Evolutionary conservation across 164 flowering plant genomes (phyloP).

Genomic region (Chloranthus sessilifolius): DNA sequence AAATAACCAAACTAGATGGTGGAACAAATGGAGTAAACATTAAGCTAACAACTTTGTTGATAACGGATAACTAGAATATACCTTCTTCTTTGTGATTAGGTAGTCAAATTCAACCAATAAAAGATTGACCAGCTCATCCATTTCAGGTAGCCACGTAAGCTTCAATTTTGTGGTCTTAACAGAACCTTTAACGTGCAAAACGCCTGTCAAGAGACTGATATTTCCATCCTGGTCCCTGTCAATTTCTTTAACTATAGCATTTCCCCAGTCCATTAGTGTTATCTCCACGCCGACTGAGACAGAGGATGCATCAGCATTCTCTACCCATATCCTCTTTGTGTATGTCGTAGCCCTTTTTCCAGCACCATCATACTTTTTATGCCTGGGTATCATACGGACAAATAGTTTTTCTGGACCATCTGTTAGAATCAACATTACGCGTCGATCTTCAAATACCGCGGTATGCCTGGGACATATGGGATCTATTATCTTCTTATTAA

Average conservation of each 20-base stretch:
- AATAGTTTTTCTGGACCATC: constrained; percentile 83
- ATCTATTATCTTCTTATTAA: constrained; percentile 89
- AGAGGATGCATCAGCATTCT: constrained; percentile 59
- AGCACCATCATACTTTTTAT: constrained; percentile 81
- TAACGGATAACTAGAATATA: too few relatives aligned
- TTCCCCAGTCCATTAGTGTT: constrained; percentile 96
- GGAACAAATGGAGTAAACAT: too few relatives aligned
- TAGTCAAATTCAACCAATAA: constrained; percentile 69
- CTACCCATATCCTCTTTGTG: constrained; percentile 76
- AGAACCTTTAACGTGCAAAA: constrained; percentile 84
- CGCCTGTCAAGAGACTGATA: constrained; percentile 49
- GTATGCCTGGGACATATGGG: constrained; percentile 96
- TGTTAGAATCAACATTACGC: constrained; percentile 54
- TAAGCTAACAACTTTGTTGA: too few relatives aligned
- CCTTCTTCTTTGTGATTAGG: constrained; percentile 94
- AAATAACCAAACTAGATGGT: too few relatives aligned
- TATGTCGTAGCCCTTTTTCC: constrained; percentile 78
- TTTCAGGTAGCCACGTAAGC: constrained; percentile 92
- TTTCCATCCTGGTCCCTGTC: constrained; percentile 56
- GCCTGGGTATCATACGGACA: constrained; percentile 76
- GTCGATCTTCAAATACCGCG: constrained; percentile 65
- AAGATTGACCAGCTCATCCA: constrained; percentile 63
- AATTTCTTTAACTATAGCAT: constrained; percentile 74
- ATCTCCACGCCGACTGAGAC: constrained; percentile 71
- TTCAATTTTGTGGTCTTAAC: constrained; percentile 93